Conservation (phyloP, 495 filamentous ascomycete species). For the Penicillium bovifimosum region DNA sequence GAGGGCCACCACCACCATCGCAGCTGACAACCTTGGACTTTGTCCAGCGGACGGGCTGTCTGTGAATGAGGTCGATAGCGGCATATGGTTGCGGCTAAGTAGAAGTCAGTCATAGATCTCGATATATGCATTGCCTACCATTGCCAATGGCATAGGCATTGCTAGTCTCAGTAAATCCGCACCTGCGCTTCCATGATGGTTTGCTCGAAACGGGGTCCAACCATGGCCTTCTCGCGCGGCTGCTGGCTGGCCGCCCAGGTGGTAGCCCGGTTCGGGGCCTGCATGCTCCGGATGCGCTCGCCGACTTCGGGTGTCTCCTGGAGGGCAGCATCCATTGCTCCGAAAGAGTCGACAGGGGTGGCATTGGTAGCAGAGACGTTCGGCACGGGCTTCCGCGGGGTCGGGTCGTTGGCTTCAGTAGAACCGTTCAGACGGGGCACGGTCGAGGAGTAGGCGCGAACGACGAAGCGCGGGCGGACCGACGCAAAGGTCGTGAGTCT, state of each 20-base stretch:
- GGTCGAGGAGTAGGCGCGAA: constrained; percentile 46
- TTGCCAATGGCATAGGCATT: neutral
- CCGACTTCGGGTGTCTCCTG: constrained; percentile 56
- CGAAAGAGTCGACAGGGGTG: constrained; percentile 45
- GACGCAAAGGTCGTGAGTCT: constrained; percentile 40
- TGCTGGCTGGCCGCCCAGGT: constrained; percentile 83
- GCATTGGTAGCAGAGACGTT: constrained; percentile 60
- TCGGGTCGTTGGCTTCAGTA: constrained; percentile 52
- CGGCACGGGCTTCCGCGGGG: constrained; percentile 38
- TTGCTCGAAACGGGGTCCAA: constrained; percentile 93
- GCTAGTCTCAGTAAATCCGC: constrained; percentile 26
- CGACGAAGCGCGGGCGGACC: constrained; percentile 31
- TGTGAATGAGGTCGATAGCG: constrained; percentile 93
- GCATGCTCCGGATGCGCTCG: constrained; percentile 55
- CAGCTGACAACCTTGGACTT: constrained; percentile 76
- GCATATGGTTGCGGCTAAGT: constrained; percentile 75
- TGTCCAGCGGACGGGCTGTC: constrained; percentile 88
- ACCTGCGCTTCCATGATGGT: constrained; percentile 88
- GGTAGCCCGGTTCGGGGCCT: constrained; percentile 79
- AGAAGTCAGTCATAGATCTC: constrained; percentile 8
- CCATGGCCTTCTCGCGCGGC: constrained; percentile 76
- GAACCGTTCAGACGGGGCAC: constrained; percentile 41
- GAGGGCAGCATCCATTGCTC: constrained; percentile 38
- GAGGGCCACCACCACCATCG: constrained; percentile 88
- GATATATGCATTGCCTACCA: constrained; percentile 1